A percentile compares a stretch with the other conserved stretches of the same genome.
Evolutionary conservation across 2,329 filamentous ascomycete species (phyloP).

Genomic region (Parastagonospora nodorum): DNA sequence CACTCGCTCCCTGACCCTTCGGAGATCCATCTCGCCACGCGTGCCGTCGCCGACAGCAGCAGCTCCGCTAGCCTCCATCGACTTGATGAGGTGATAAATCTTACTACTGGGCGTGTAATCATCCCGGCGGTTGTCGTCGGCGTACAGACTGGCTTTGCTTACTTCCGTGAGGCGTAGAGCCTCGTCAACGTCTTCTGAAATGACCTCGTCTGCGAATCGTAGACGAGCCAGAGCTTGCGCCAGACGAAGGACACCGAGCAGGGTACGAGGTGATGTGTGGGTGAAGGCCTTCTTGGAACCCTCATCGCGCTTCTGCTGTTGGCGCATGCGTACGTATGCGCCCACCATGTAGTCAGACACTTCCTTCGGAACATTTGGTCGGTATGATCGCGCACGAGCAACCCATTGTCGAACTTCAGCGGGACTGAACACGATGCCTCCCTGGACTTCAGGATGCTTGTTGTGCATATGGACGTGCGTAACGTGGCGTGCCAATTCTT

Average conservation of each 20-base stretch:
- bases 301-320: conserved; percentile 89
- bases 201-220: conserved; percentile 82
- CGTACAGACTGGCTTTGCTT: conserved; percentile 86
- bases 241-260: conserved; percentile 89
- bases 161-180: conserved; percentile 89
- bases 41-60: conserved; percentile 75
- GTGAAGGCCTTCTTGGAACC: conserved; percentile 90
- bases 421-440: conserved; percentile 81
- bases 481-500: conserved; percentile 93
- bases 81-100: conserved; percentile 94
- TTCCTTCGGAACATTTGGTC: conserved; percentile 80
- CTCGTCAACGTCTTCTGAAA: conserved; percentile 93
- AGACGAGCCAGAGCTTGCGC: conserved; percentile 92
- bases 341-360: conserved; percentile 97
- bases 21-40: conserved; percentile 78
- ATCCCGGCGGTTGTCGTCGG: conserved; percentile 63
- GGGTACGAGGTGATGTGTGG: conserved; percentile 90
- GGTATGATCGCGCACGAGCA: conserved; percentile 86
- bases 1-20: conserved; percentile 87
- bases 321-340: conserved; percentile 92
- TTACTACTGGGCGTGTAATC: conserved; percentile 82
- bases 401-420: conserved; percentile 96
- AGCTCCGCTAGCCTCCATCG: conserved; percentile 82
- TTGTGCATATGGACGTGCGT: conserved; percentile 97
- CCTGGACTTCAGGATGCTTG: conserved; percentile 75